Conservation (phyloP, 2,329 filamentous ascomycete species). For the Ceratocystis eucalypticola region DNA sequence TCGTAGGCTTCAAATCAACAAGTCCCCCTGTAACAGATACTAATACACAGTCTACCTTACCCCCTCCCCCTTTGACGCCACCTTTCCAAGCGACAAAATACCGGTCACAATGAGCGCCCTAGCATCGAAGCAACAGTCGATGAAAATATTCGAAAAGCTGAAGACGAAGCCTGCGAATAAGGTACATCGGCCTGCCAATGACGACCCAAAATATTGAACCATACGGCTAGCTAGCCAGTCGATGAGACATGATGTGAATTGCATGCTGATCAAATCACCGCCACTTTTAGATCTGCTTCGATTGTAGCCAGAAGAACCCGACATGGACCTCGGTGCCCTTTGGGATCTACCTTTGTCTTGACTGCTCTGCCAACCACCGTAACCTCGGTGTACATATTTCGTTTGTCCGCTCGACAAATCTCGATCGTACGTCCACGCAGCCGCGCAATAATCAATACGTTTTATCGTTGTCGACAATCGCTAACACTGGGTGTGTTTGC, state of each 20-base stretch:
- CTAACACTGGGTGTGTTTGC: neutral
- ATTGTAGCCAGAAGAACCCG: constrained; percentile 93
- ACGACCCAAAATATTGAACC: neutral
- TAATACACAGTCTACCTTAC: constrained; percentile 1
- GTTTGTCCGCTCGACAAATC: constrained; percentile 94
- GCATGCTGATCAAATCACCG: constrained; percentile 19
- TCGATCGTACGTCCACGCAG: constrained; percentile 64
- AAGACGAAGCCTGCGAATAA: constrained; percentile 92
- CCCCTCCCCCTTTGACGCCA: constrained; percentile 1
- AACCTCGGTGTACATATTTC: constrained; percentile 98
- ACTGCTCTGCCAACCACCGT: constrained; percentile 92
- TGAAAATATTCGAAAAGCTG: constrained; percentile 94
- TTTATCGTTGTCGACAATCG: neutral
- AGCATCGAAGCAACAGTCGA: constrained; percentile 87
- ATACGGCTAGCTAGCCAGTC: constrained; percentile 1
- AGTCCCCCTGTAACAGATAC: constrained; percentile 8
- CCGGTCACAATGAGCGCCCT: constrained; percentile 41
- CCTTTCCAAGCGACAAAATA: constrained; percentile 8
- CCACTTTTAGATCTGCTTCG: constrained; percentile 71
- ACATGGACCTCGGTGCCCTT: constrained; percentile 97
- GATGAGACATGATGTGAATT: neutral
- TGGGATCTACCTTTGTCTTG: constrained; percentile 93
- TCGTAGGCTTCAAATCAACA: neutral
- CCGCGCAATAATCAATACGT: neutral
- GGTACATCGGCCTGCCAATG: constrained; percentile 37